Percentiles rank a stretch among this genome's conserved stretches.
Conservation (phyloP, 139 green algal genomes). For the Chlamydomonas applanata region DNA sequence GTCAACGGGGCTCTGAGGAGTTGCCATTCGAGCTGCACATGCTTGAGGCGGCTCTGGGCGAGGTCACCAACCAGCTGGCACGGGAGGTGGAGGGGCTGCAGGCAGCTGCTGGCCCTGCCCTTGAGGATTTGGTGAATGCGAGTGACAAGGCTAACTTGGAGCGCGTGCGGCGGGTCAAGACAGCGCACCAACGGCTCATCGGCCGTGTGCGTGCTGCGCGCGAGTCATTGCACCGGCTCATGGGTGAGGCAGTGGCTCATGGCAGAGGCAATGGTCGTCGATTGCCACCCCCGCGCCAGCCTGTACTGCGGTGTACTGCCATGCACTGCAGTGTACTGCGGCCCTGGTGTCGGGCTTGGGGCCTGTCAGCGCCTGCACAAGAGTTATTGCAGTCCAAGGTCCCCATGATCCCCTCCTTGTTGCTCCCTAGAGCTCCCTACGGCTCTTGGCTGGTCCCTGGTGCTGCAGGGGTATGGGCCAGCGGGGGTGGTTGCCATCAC, state of each 20-base stretch:
- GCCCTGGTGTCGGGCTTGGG: too few relatives aligned
- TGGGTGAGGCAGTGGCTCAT: conserved; percentile 36
- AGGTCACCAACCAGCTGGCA: conserved; percentile 52
- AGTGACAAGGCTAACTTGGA: conserved; percentile 73
- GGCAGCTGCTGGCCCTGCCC: conserved; percentile 50
- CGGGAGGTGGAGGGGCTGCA: conserved; percentile 73
- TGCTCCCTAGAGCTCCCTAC: too few relatives aligned
- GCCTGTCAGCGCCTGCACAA: too few relatives aligned
- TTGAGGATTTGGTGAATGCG: conserved; percentile 70
- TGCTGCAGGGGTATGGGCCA: too few relatives aligned
- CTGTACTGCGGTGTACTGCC: too few relatives aligned
- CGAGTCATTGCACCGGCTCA: conserved; percentile 71
- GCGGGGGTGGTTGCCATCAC: too few relatives aligned
- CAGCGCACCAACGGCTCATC: conserved; percentile 71
- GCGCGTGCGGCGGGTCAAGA: conserved; percentile 80
- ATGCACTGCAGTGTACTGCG: too few relatives aligned
- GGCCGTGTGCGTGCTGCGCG: conserved; percentile 50
- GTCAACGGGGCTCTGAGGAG: conserved; percentile 22
- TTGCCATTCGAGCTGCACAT: conserved; percentile 76
- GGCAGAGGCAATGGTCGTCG: neutral
- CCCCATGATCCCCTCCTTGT: too few relatives aligned
- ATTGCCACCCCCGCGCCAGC: too few relatives aligned
- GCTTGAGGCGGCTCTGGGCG: conserved; percentile 65
- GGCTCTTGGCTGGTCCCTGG: too few relatives aligned
- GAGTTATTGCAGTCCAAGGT: neutral